Base-by-base conservation (phyloP, 1,284 basidiomycete species). In the Ustilago curta region DNA sequence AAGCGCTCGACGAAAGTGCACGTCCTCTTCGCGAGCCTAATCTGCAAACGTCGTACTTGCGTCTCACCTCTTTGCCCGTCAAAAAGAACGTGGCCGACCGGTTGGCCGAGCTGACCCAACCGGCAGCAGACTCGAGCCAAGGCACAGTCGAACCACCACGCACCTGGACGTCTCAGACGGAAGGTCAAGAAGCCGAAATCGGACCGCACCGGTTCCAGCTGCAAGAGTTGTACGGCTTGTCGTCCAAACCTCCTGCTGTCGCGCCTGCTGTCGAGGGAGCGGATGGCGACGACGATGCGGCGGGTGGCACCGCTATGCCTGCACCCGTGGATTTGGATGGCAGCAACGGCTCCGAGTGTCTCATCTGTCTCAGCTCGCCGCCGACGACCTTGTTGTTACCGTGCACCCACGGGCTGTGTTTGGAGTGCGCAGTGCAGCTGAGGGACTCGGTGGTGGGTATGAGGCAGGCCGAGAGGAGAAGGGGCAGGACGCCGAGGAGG, bases 341-440 rank as follows among this genome's bases (percentile, higher is more conserved):
- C 5, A 52, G 58, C 21, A 77, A 74, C 35, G 80, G 78, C 0
- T 45, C 67, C 18, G 83, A 84, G 51, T 84, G 83, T 59, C 58
- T 83, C 19, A 84, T 84, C 53, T 84, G 83, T 50, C 76, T 84
- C 19, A 70, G 67, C 19, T 48, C 64, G 2, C 80, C 81, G 1
- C 77, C 83, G n/a, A 78, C 76, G 4, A 84, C 83, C 2, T 42
- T 84, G 23, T 57, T 84, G 11, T 53, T 84, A 29, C 83, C 83
- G n/a, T 84, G 83, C 51, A 84, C 83, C 19, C 83, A 84, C 49
- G 79, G 81, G 8, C 59, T 84, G 27, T 84, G 83, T 49, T 63
- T 83, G 14, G 81, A 84, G 27, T 84, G 83, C 44, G 81, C 81
- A 0, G 77, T 83, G 8, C 81, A 80, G 42, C 31, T 84, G n/a